These are phyloP conservation scores for Misopates orontium DNA, from an alignment of 257 asterid species.

Conservation along the genomic window DNA sequence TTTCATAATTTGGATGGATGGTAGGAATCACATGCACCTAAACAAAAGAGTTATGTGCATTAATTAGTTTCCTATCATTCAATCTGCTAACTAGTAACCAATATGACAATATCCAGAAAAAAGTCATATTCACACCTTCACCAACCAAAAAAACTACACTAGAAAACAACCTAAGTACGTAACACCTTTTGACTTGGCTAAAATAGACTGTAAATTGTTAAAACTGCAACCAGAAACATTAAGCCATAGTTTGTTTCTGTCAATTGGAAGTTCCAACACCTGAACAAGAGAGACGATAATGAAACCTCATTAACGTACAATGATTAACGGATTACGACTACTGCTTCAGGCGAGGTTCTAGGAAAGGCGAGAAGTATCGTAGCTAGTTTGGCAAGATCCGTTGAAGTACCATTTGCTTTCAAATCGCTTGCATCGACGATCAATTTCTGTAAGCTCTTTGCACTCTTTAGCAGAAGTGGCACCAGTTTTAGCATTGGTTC, in stretches of 20 bases:
- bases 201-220: background rate
- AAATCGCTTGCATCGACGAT: background rate
- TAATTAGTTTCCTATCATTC: background rate
- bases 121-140: constrained; percentile 29
- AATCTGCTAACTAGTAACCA: constrained; percentile 7
- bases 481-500: constrained; percentile 7
- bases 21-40: constrained; percentile 36
- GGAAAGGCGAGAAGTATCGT: constrained; percentile 1
- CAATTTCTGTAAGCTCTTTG: background rate
- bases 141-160: constrained; percentile 30
- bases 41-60: background rate
- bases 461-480: background rate
- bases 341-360: constrained; percentile 14
- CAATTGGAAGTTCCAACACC: too few relatives aligned
- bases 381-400: background rate
- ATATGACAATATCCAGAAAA: background rate
- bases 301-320: too few relatives aligned
- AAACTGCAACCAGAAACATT: too few relatives aligned
- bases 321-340: background rate
- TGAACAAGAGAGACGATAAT: too few relatives aligned
- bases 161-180: background rate
- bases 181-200: background rate
- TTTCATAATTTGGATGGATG: background rate
- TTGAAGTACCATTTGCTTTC: background rate
- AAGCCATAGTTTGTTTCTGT: too few relatives aligned